Evolutionary conservation across 768 basidiomycete genomes (phyloP).

Genomic region (Panaeolus papilionaceus): DNA sequence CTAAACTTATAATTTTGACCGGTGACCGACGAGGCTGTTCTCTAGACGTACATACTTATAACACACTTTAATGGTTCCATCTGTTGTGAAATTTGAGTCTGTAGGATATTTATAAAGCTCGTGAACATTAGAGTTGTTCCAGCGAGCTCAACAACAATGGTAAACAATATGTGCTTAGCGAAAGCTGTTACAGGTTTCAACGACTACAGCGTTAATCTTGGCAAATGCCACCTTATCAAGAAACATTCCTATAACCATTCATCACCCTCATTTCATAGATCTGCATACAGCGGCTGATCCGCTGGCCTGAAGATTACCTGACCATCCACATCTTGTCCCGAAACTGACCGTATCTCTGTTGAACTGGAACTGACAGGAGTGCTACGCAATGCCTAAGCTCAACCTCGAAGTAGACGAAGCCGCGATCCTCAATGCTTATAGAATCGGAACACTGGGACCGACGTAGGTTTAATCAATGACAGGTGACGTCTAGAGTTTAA

Average conservation of each 20-base stretch:
- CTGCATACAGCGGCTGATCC: background rate
- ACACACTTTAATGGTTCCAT: background rate
- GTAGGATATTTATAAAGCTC: no score
- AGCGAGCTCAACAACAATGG: background rate
- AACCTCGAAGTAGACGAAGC: slow-evolving; percentile 83
- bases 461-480: slow-evolving; percentile 51
- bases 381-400: slow-evolving; percentile 57
- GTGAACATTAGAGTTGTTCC: background rate
- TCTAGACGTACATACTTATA: background rate
- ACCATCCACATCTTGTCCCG: background rate
- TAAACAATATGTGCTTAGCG: background rate
- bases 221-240: slow-evolving; percentile 16
- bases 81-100: background rate
- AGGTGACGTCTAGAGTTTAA: slow-evolving; percentile 14
- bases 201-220: slow-evolving; percentile 10
- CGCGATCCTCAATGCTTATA: slow-evolving; percentile 86
- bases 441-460: slow-evolving; percentile 78
- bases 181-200: background rate
- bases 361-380: background rate
- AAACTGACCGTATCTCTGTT: background rate
- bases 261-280: background rate
- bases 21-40: background rate
- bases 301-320: background rate
- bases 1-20: slow-evolving; percentile 7
- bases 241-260: slow-evolving; percentile 17